Base-by-base conservation (phyloP, 306 rosid species). In the Trichosanthes truncata region DNA sequence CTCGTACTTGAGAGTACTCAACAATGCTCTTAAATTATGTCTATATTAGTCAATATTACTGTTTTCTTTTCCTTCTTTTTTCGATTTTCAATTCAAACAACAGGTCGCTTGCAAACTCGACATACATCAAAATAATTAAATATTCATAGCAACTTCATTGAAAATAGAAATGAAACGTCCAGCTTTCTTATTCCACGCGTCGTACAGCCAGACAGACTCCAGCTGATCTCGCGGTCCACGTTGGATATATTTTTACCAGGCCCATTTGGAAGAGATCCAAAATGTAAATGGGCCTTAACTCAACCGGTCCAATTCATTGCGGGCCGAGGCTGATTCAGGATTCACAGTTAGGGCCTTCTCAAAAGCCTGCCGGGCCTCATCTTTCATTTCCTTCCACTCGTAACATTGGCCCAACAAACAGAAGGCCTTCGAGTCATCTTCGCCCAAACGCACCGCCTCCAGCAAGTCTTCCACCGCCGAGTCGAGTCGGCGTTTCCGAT, bases 371-470 rank as follows among this genome's bases (percentile, higher is more conserved):
- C n/a, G 43, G 9, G 96, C 90, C 80, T 83, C 87, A 0, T 56
- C 80, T 21, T 4, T 82, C 88, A 86, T 79, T 4, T 85, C 86
- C 23, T 88, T 92, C 91, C 90, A 74, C 84, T 90, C 93, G 72
- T 87, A 89, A 82, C 96, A 90, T 53, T 89, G 83, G 6, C 92
- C 96, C 82, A 90, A 46, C 83, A 87, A 78, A 76, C 91, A 85
- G 56, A 88, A 67, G 71, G 83, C 87, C 60, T 38, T 89, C 78
- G 76, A 67, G 18, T 83, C 60, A 3, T 1, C 65, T 33, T 25
- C 82, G 17, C 59, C 67, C 85, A 85, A 31, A 8, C 53, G 21
- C 72, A 80, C 81, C 36, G 91, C 91, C 62, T 86, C 85, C 0
- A 15, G 80, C 79, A 92, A 48, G 59, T 92, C 96, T 46, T 85